Evolutionary conservation across 106 monocot species (phyloP), one percentile per base, ranked within the genome.

Genomic region (Apostasia shenzhenica): DNA sequence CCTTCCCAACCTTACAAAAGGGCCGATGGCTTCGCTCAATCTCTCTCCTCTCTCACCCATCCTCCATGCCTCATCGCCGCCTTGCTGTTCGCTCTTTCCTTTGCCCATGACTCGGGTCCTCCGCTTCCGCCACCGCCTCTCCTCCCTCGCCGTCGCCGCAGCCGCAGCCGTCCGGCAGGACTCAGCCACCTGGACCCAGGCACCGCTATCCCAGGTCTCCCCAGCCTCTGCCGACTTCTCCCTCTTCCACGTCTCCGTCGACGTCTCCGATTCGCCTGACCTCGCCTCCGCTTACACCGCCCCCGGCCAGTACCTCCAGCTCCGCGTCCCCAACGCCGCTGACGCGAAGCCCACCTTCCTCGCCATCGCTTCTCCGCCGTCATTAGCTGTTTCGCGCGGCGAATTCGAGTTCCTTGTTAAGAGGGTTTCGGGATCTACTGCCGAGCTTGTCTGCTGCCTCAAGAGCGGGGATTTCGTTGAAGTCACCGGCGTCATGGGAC

Each of bases 231-330:
- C 63, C 64, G 89, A 94, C 71, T 71, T 59, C 48, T 78, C 93
- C 14, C 82, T 94, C 46, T 90, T 90, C 72, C 94, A 94, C 82
- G 70, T 90, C 74, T 41, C 70, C 48, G 45, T 87, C 65, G 87
- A 86, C 79, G 78, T 85, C 64, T 86, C 86, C 73, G 81, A 80
- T 62, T 41, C 68, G 74, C 76, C 85, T n/a, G 78, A 83, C 66
- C 81, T 95, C 64, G 72, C 81, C 48, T 59, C 47, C 42, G 39
- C 77, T 69, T 78, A 84, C 82, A 72, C 76, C 42, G 69, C 61
- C 45, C 74, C 87, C 44, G 94, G 94, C 2, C 94, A 94, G 82
- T 94, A 89, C 78, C 80, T 94, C 73, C 89, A 89, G 63, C 62
- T 94, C 70, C 86, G 90, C 52, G 47, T 84, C 57, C 82, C 86